These are phyloP conservation scores for Plectosphaerella sp. DNA, from an alignment of 2,329 filamentous ascomycete genomes.

Conservation along the genomic window DNA sequence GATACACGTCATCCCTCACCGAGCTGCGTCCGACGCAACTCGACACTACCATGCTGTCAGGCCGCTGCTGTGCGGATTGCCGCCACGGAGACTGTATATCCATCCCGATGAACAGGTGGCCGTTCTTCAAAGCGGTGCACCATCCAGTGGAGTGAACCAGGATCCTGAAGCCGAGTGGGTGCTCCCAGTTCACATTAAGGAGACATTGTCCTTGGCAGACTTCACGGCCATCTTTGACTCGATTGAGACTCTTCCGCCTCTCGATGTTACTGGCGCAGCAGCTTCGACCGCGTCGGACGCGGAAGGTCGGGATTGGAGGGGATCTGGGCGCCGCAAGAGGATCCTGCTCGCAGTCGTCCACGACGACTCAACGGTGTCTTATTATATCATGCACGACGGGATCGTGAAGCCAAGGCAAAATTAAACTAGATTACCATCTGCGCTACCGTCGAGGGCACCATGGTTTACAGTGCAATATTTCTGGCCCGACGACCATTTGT, in stretches of 20 bases:
- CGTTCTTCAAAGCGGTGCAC: constrained; percentile 56
- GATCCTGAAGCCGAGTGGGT: constrained; percentile 69
- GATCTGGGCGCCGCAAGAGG: constrained; percentile 54
- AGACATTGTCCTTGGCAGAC: constrained; percentile 64
- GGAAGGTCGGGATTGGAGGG: constrained; percentile 36
- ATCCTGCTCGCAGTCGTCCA: constrained; percentile 71
- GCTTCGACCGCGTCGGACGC: constrained; percentile 1
- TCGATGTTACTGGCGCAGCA: constrained; percentile 8
- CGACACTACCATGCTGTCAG: constrained; percentile 24
- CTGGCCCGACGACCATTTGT: too few relatives aligned
- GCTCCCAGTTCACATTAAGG: constrained; percentile 65
- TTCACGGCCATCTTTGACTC: constrained; percentile 70
- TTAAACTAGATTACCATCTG: constrained; percentile 26
- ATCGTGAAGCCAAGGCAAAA: constrained; percentile 84
- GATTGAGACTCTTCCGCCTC: constrained; percentile 34
- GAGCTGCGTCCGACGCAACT: constrained; percentile 18
- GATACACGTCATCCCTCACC: constrained; percentile 55
- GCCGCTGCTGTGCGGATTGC: constrained; percentile 67
- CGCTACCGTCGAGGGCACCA: too few relatives aligned
- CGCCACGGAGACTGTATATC: constrained; percentile 68
- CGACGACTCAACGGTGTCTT: constrained; percentile 78
- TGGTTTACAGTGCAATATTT: too few relatives aligned
- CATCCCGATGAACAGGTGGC: constrained; percentile 81
- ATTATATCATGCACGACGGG: constrained; percentile 83
- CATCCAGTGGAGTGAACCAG: constrained; percentile 39